These are phyloP conservation scores for Sanghuangporus baumii DNA, from an alignment of 1,284 basidiomycete genomes.

Conservation along the genomic window DNA sequence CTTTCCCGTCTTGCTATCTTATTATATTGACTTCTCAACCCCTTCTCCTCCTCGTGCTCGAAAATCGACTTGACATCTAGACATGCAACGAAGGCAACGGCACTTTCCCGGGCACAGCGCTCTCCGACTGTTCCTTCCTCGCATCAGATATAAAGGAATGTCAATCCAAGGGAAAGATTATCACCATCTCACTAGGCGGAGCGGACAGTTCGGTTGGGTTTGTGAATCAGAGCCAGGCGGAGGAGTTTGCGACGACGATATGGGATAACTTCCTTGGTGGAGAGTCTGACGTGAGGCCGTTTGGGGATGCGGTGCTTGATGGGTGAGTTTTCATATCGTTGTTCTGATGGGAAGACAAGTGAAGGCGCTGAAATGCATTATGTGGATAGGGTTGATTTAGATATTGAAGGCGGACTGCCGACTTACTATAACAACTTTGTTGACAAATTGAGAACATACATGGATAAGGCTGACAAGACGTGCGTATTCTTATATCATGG, in stretches of 20 bases:
- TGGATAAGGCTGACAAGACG: slow-evolving; percentile 20
- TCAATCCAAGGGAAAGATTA: slow-evolving; percentile 26
- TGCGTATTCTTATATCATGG: slow-evolving; percentile 9
- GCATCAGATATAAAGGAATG: slow-evolving; percentile 25
- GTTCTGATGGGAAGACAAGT: background rate
- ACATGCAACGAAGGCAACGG: slow-evolving; percentile 20
- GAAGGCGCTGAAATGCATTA: background rate
- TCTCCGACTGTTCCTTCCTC: slow-evolving; percentile 24
- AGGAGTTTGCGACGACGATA: slow-evolving; percentile 22
- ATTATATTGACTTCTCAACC: background rate
- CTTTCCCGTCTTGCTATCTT: background rate
- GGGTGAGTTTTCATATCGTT: slow-evolving; percentile 20
- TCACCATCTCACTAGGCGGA: slow-evolving; percentile 27
- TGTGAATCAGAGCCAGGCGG: slow-evolving; percentile 20
- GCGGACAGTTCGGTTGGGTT: slow-evolving; percentile 26
- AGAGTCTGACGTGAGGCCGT: slow-evolving; percentile 23
- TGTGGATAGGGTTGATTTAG: slow-evolving; percentile 24
- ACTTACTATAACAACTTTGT: slow-evolving; percentile 25
- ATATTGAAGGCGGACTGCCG: slow-evolving; percentile 25
- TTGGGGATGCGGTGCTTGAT: slow-evolving; percentile 26
- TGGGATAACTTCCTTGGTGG: slow-evolving; percentile 29
- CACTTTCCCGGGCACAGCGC: slow-evolving; percentile 24
- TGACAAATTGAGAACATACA: slow-evolving; percentile 22
- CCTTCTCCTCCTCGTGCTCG: background rate
- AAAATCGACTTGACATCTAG: background rate